Conservation (phyloP, 306 rosid genomes). For the Acacia confusa region DNA sequence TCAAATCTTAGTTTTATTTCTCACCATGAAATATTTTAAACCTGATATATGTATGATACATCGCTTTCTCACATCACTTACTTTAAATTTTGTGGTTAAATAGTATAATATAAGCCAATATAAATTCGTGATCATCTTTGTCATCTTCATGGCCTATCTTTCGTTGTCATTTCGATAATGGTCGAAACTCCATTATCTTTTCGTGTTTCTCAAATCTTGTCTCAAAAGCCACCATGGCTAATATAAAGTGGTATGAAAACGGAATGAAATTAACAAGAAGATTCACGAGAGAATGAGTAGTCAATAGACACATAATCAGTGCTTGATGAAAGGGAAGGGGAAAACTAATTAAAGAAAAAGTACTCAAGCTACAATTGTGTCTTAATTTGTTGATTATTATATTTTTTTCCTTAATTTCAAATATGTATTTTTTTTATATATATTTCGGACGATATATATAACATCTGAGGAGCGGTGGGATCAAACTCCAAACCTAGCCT, state of each 20-base stretch:
- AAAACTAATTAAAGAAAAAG: background rate
- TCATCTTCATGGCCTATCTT: conserved; percentile 31
- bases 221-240: background rate
- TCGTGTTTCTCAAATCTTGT: background rate
- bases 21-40: conserved; percentile 21
- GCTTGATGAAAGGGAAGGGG: background rate
- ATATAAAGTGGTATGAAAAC: background rate
- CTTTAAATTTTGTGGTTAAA: conserved; percentile 21
- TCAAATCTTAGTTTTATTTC: conserved; percentile 17
- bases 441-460: too few species aligned
- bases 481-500: too few species aligned
- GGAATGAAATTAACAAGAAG: background rate
- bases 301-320: background rate
- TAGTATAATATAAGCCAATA: background rate
- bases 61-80: conserved; percentile 43
- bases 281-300: background rate
- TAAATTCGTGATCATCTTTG: conserved; percentile 24
- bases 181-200: background rate
- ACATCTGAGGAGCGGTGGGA: too few species aligned
- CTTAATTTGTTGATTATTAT: background rate
- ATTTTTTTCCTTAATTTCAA: too few species aligned
- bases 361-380: too few species aligned
- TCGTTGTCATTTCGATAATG: conserved; percentile 5
- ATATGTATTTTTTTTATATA: too few species aligned
- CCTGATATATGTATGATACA: conserved; percentile 21